Evolutionary conservation across 306 rosid species (phyloP).

Genomic region (Hylodesmum podocarpum): DNA sequence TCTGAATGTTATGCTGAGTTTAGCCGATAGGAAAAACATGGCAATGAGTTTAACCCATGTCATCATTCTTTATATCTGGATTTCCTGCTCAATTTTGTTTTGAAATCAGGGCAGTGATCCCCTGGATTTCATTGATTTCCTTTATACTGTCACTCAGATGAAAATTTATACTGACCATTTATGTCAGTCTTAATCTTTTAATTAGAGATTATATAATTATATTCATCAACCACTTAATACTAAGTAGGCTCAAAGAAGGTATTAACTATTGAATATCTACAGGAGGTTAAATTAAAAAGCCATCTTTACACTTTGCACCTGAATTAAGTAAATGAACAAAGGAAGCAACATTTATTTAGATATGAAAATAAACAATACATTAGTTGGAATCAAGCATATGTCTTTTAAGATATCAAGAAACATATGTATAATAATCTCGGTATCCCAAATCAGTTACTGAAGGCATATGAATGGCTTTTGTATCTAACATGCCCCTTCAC

Average conservation of each 20-base stretch:
- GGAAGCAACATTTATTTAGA: not conserved
- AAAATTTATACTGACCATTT: not conserved
- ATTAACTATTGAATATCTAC: not conserved
- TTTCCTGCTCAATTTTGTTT: not conserved
- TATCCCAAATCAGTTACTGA: not conserved
- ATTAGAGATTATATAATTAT: slow-evolving; percentile 2
- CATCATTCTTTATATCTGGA: not conserved
- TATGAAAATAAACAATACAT: slow-evolving; percentile 4
- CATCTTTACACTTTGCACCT: not conserved
- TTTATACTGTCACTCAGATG: not conserved
- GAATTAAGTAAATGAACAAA: slow-evolving; percentile 4
- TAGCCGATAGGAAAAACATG: not conserved
- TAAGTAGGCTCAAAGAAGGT: not conserved
- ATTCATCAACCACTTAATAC: not conserved
- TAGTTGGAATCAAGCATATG: not conserved
- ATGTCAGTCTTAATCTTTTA: slow-evolving; percentile 2
- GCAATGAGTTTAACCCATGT: not conserved
- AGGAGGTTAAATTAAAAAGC: not conserved
- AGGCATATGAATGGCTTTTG: not conserved
- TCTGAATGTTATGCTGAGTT: slow-evolving; percentile 17
- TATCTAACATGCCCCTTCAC: not conserved
- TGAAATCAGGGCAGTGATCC: not conserved
- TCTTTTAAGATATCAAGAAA: not conserved
- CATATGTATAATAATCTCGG: not conserved
- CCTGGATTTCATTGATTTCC: not conserved